A percentile compares a stretch with the other conserved stretches of the same genome.
phyloP scores from a whole-genome alignment of 139 green algal species.

The Chlorella vulgaris region DNA sequence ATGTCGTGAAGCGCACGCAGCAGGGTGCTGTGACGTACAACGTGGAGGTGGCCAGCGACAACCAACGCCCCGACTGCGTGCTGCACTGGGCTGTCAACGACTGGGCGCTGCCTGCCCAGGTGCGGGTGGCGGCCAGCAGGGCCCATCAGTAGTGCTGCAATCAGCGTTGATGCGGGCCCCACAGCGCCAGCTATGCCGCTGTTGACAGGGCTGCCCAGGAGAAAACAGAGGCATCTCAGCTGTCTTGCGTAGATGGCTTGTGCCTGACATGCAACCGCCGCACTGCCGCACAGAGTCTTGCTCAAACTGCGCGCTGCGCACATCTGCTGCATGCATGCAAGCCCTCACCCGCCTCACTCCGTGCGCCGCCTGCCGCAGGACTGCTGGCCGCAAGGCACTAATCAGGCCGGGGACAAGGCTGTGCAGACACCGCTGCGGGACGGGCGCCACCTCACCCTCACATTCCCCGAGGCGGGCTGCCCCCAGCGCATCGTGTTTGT shows the following conservation, averaged over 20 bases:
- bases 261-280: not conserved
- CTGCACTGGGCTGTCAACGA: constrained; percentile 85
- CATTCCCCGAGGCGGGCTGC: constrained; percentile 52
- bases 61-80: constrained; percentile 27
- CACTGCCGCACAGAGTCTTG: not conserved
- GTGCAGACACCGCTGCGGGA: constrained; percentile 65
- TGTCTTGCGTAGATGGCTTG: not conserved
- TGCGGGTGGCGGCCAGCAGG: not conserved
- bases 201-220: no score
- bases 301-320: no score
- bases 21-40: not conserved
- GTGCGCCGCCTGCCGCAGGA: constrained; percentile 6
- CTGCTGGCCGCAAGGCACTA: constrained; percentile 39
- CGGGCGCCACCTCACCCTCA: constrained; percentile 46
- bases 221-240: not conserved
- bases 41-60: not conserved
- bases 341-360: not conserved
- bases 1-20: constrained; percentile 11
- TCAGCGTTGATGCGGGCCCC: not conserved
- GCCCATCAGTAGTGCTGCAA: not conserved
- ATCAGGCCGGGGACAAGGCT: constrained; percentile 55
- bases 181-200: no score
- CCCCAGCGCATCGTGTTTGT: constrained; percentile 73
- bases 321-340: no score
- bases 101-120: constrained; percentile 62